Evolutionary conservation across 179 eudicot genomes (phyloP), one percentile per base, ranked within the genome.

Genomic region (Camellia oleifera): DNA sequence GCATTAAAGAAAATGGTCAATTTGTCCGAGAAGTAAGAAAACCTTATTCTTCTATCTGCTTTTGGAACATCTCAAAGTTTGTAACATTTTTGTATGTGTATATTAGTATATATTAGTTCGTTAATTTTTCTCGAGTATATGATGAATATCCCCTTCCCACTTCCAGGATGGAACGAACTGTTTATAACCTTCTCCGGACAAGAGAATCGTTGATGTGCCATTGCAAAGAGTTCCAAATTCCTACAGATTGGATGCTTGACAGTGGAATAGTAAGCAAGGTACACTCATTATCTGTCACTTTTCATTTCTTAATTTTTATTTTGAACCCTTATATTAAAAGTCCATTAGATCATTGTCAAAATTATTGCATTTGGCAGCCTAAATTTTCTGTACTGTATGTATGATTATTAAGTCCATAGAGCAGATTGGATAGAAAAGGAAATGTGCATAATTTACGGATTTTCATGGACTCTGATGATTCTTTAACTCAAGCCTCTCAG

Each of bases 221-320:
- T 80, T 91, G 94, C 85, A 91, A 20, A 83, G 92, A 87, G 80
- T 94, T 89, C 74, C 86, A 85, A 54, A 91, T 92, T 82, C 98
- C 98, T 10, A 88, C 91, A 54, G 92, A 91, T 15, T 92, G 98
- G 98, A 91, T 92, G 94, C 91, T 87, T 66, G 98, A 94, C 80
- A 84, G 72, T 74, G 98, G 94, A 60, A 92, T 94, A 80, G 80
- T 94, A 66, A 89, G 91, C 94, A 92, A 94, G 94, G 98, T 94
- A 64, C 61, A 48, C 2, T 15, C 5, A 60, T 18, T 53, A 5
- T 11, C 45, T 9, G 18, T 53, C 58, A 23, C 18, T 45, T 0
- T 26, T 8, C 3, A n/a, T 13, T 80, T 52, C 12, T 8, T 23
- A 42, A 57, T 4, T 62, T 54, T 57, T 8, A 57, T 58, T 20